Evolutionary conservation across 225 moss, liverwort and hornwort genomes (phyloP).

Genomic region (Pseudisothecium myosuroides): DNA sequence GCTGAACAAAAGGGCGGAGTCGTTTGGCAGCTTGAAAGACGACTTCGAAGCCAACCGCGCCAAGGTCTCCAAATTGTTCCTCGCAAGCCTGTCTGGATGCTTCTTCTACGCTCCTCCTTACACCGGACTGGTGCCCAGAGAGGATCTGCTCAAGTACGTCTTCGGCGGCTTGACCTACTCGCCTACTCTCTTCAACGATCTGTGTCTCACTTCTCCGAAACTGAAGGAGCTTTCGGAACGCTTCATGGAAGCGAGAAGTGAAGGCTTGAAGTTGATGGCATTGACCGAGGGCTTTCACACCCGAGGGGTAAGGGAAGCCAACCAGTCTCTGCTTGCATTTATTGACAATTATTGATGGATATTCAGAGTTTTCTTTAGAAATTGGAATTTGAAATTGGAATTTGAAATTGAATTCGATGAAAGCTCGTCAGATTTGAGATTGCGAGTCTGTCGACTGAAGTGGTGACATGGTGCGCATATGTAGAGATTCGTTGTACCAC

Average conservation of each 20-base stretch:
- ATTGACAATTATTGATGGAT: background rate
- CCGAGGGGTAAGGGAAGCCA: background rate
- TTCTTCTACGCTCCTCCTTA: conserved; percentile 22
- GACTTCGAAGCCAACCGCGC: background rate
- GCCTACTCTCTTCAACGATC: background rate
- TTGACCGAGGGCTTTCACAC: conserved; percentile 5
- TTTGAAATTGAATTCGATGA: background rate
- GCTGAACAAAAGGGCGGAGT: background rate
- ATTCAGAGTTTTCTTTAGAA: background rate
- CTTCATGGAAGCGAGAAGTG: background rate
- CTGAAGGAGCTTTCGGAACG: background rate
- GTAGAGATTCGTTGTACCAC: background rate
- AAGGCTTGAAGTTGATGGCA: conserved; percentile 1
- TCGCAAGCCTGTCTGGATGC: conserved; percentile 7
- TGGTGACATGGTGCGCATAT: background rate
- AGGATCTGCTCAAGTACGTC: background rate
- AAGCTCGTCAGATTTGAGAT: background rate
- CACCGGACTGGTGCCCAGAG: background rate
- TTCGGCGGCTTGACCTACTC: conserved; percentile 15
- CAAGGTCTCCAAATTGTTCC: background rate
- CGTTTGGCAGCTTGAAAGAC: background rate
- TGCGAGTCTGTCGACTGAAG: background rate
- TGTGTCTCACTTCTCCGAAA: background rate
- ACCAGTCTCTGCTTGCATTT: background rate
- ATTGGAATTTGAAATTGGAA: too few species aligned